Base-by-base conservation (phyloP, 768 basidiomycete species). In the Serendipita sp. region DNA sequence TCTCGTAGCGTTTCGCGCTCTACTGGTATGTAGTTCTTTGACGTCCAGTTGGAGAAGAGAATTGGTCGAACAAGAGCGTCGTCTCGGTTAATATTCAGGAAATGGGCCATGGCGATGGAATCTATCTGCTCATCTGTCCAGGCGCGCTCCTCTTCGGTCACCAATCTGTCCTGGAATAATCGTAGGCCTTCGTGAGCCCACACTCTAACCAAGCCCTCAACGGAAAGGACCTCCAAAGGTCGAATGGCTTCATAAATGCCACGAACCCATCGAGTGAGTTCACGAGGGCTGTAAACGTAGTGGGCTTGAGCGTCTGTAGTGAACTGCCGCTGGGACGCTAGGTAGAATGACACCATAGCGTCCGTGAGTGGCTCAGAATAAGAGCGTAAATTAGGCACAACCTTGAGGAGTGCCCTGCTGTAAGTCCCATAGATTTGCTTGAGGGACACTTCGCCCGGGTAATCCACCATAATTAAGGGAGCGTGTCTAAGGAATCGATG, bases 391-490 rank as follows among this genome's bases (percentile, higher is more conserved):
- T 88, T 91, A 44, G 96, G 95, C 10, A 96, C 79, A 67, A 97
- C 93, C 75, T 98, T 99, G 70, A 99, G 86, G 28, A 93, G 80
- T 15, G 91, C 96, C 65, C 95, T 87, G 71, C 90, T 92, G 78
- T 98, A 99, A 28, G 96, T 98, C 15, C 94, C 91, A 74, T 98
- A 99, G 68, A 99, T 99, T 73, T 98, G 96, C 69, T 92, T 96
- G 72, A 99, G 79, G 3, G 96, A 98, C 11, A 94, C 78, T 72
- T 95, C 92, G 63, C 96, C 96, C 23, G 96, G 96, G 73, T 99
- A 99, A 72, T 99, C 96, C 64, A 99, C 96, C 95, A 98, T 97
- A 71, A 99, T 82, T 28, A 99, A 79, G 0, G 96, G 96, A 0
- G 95, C 93, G 74, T 98, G 96, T 8, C 96, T 89, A 52, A 99